Conservation (phyloP, 2,329 filamentous ascomycete genomes). For the Ascochyta rabiei region DNA sequence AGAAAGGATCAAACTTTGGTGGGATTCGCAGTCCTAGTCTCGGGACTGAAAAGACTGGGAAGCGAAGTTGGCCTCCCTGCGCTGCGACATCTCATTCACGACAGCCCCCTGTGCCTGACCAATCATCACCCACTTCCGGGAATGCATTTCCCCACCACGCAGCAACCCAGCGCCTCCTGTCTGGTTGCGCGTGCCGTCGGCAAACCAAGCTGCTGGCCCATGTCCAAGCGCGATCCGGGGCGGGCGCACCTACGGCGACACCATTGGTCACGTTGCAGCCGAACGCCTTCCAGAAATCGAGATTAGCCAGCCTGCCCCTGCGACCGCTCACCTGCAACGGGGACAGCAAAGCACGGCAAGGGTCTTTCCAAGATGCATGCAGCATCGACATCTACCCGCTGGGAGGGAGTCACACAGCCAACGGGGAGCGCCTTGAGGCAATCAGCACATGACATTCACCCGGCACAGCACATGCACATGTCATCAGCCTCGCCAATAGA, state of each 20-base stretch:
- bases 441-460: constrained; percentile 31
- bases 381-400: constrained; percentile 32
- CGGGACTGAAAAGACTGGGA: constrained; percentile 29
- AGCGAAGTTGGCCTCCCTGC: constrained; percentile 25
- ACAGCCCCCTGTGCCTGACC: constrained; percentile 8
- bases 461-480: constrained; percentile 19
- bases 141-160: constrained; percentile 17
- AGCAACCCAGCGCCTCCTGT: constrained; percentile 34
- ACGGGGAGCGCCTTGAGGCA: constrained; percentile 42
- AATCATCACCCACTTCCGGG: constrained; percentile 14
- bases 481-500: constrained; percentile 33
- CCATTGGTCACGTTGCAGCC: constrained; percentile 32
- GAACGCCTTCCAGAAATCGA: constrained; percentile 46
- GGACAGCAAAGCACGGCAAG: constrained; percentile 28
- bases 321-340: constrained; percentile 25
- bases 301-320: constrained; percentile 28
- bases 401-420: constrained; percentile 34
- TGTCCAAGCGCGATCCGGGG: constrained; percentile 44
- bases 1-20: constrained; percentile 34
- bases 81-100: constrained; percentile 24
- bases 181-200: constrained; percentile 37
- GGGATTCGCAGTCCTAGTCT: constrained; percentile 33
- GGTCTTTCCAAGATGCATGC: constrained; percentile 28
- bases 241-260: constrained; percentile 22
- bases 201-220: constrained; percentile 42